Conservation (phyloP, 805 yeast genomes). For the Sungouiozyma ichnusensis region DNA sequence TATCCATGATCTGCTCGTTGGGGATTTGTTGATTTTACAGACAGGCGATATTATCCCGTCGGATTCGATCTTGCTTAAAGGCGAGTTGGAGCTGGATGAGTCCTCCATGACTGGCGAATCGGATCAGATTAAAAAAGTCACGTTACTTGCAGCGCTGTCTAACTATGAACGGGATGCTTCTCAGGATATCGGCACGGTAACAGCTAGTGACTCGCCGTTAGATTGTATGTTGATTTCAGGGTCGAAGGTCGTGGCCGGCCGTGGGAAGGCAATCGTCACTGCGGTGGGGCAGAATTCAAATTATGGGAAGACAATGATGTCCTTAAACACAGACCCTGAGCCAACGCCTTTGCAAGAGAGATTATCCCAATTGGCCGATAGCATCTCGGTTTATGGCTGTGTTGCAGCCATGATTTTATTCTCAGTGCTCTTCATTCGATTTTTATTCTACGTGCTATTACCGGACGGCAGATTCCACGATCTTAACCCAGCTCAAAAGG, state of each 20-base stretch:
- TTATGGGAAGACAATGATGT: conserved; percentile 84
- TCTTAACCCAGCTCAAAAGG: conserved; percentile 59
- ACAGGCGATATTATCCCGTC: conserved; percentile 95
- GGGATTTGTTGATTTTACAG: conserved; percentile 72
- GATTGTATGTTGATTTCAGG: conserved; percentile 92
- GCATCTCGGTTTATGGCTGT: conserved; percentile 90
- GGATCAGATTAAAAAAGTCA: conserved; percentile 60
- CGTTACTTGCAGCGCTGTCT: conserved; percentile 36
- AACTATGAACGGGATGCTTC: conserved; percentile 19
- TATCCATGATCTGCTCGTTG: conserved; percentile 69
- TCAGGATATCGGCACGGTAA: conserved; percentile 11
- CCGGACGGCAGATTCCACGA: conserved; percentile 32
- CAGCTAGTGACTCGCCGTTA: conserved; percentile 3
- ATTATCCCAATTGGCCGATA: conserved; percentile 74
- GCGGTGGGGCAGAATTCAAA: conserved; percentile 86
- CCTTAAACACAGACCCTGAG: conserved; percentile 66
- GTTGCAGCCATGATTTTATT: conserved; percentile 77
- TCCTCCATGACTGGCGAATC: conserved; percentile 92
- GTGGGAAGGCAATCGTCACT: conserved; percentile 76
- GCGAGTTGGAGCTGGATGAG: conserved; percentile 83
- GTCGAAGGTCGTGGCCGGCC: conserved; percentile 74
- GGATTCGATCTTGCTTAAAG: conserved; percentile 65
- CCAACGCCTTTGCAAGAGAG: conserved; percentile 83
- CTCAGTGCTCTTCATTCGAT: conserved; percentile 66
- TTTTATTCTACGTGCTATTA: conserved; percentile 46